These are phyloP conservation scores for Yamagishiella unicocca DNA, from an alignment of 139 green algal species.

Conservation along the genomic window DNA sequence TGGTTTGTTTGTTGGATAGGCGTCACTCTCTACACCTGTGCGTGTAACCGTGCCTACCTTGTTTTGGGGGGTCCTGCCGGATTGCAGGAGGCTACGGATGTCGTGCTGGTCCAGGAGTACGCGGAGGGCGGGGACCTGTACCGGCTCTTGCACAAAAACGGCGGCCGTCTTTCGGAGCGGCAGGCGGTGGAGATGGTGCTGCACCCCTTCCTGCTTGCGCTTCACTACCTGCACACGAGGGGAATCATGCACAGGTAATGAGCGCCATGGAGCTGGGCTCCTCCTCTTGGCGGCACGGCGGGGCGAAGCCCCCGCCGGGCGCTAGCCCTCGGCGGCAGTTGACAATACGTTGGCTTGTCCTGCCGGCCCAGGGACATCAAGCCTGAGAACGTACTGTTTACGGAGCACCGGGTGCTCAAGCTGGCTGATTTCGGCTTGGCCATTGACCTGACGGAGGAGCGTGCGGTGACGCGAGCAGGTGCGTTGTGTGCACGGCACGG, in stretches of 20 bases:
- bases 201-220: constrained; percentile 71
- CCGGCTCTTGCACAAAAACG: constrained; percentile 71
- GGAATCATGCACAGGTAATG: constrained; percentile 67
- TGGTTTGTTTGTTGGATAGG: no score
- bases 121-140: constrained; percentile 74
- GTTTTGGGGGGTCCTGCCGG: no score
- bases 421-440: constrained; percentile 73
- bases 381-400: constrained; percentile 72
- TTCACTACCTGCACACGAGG: constrained; percentile 71
- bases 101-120: constrained; percentile 78
- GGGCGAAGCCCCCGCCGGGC: no score
- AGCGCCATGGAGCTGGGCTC: no score
- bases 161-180: constrained; percentile 67
- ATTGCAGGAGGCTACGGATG: constrained; percentile 66
- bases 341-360: no score
- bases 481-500: no score
- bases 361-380: constrained; percentile 68
- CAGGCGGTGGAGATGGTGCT: constrained; percentile 78
- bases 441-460: constrained; percentile 63
- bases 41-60: no score
- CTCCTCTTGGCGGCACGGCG: no score
- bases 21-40: no score
- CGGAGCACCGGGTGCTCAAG: constrained; percentile 56
- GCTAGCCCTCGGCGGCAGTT: no score
- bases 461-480: constrained; percentile 65